A percentile compares a stretch with the other conserved stretches of the same genome.
phyloP scores from a whole-genome alignment of 371 early-diverging fungal species.

The Capillidium heterosporum region DNA sequence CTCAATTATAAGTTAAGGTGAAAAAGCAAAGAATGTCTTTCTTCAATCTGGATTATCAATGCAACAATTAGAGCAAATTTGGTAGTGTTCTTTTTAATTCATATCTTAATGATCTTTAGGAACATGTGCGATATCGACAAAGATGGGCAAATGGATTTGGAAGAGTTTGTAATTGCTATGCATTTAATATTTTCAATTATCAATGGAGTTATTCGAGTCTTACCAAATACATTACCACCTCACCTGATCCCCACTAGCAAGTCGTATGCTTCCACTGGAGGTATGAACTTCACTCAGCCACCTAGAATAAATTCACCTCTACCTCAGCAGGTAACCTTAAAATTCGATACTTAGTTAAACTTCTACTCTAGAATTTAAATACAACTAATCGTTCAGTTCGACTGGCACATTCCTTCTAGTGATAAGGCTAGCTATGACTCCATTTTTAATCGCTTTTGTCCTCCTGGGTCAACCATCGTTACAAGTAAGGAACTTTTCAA shows the following conservation, averaged over 20 bases:
- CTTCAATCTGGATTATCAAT: slow-evolving; percentile 1
- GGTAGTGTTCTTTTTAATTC: not conserved
- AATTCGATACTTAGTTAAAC: not conserved
- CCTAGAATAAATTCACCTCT: not conserved
- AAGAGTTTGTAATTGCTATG: slow-evolving; percentile 2
- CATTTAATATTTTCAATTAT: not conserved
- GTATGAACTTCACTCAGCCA: not conserved
- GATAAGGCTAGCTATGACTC: slow-evolving; percentile 1
- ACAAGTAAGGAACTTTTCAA: not conserved
- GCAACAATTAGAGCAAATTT: slow-evolving; percentile 2
- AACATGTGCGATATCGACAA: slow-evolving; percentile 1
- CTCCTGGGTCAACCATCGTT: not conserved
- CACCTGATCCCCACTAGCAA: not conserved
- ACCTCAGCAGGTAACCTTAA: not conserved
- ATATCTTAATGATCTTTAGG: not conserved
- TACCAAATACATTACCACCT: not conserved
- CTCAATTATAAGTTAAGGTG: not conserved
- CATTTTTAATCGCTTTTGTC: not conserved
- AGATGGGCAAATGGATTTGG: slow-evolving; percentile 2
- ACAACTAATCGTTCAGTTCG: not conserved
- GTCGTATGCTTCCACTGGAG: not conserved
- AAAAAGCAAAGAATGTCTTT: not conserved
- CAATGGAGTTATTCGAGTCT: not conserved
- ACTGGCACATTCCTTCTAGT: slow-evolving; percentile 6
- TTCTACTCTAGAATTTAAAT: not conserved